Base-by-base conservation (phyloP, 78 protist genomes). In the Dictyostelium intermedium region DNA sequence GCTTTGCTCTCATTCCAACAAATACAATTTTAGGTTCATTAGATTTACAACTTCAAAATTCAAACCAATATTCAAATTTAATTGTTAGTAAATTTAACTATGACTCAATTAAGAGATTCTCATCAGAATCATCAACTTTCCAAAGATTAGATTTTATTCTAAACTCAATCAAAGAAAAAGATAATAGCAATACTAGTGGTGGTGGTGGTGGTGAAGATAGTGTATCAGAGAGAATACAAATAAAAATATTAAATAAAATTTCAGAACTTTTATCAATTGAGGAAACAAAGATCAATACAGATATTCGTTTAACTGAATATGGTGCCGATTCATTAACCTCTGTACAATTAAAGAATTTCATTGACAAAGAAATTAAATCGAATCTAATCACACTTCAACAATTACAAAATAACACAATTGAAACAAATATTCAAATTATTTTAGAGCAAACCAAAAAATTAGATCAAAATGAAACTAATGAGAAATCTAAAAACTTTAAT, bases 201-300 rank as follows among this genome's bases (percentile, higher is more conserved):
- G 20, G 11, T 32, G 11, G n/a, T 34, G 25, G 30, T 18, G 79
- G 16, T 34, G 20, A 13, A 11, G 2, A 8, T 9, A 8, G 8
- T 30, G 20, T 74, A 3, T 34, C 81, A 34, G 50, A 66, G 2
- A n/a, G 74, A 25, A 66, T 53, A 0, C 25, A 30, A n/a, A 82
- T 35, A 3, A 60, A 78, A 45, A 47, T 85, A 1, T 66, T 85
- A 1, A 63, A 63, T n/a, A 53, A 30, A 32, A 74, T 85, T 35
- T 85, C 91, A 23, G 91, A 85, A 30, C 43, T 85, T 6, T 37
- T 85, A 18, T 85, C 91, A 32, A 85, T 85, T 35, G 25, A 37
- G 16, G 8, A 30, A 37, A 35, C 81, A 74, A 78, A 78, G 10
- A 25, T 78, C 25, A 78, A 78, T 25, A 32, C 37, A 13, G 69